Evolutionary conservation across 257 asterid species (phyloP).

Genomic region (Orobanche coerulescens): DNA sequence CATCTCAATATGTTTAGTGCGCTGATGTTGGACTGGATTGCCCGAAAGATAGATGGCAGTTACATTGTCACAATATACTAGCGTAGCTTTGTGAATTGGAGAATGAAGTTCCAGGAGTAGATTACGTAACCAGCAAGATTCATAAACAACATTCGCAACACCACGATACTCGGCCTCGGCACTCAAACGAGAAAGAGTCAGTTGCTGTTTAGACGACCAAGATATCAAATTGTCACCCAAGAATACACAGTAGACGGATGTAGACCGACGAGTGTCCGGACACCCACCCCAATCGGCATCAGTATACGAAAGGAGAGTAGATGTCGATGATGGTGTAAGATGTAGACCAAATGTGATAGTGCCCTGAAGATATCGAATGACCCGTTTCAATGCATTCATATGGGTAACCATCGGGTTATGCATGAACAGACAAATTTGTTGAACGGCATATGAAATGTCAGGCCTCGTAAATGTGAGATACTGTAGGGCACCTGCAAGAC

Average conservation of each 20-base stretch:
- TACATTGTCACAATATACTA: constrained; percentile 1
- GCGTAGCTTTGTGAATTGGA: neutral
- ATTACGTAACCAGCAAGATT: neutral
- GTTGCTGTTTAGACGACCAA: too few relatives aligned
- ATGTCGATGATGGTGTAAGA: too few relatives aligned
- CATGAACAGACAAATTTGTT: too few relatives aligned
- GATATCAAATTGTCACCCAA: too few relatives aligned
- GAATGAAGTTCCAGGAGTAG: neutral
- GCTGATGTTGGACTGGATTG: neutral
- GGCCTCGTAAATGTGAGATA: too few relatives aligned
- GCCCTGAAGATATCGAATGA: neutral
- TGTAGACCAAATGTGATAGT: neutral
- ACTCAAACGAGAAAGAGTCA: neutral
- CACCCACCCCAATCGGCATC: too few relatives aligned
- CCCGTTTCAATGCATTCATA: neutral
- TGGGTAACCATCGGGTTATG: too few relatives aligned
- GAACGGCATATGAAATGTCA: too few relatives aligned
- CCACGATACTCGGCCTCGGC: constrained; percentile 1
- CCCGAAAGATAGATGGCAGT: neutral
- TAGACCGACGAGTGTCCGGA: too few relatives aligned
- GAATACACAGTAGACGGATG: too few relatives aligned
- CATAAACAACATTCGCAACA: neutral
- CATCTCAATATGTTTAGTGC: neutral
- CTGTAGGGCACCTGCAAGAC: too few relatives aligned
- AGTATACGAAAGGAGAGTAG: too few relatives aligned